Evolutionary conservation across 176 grass and related monocot species (phyloP), one percentile per base, ranked within the genome.

Genomic region (Triticum turgidum): DNA sequence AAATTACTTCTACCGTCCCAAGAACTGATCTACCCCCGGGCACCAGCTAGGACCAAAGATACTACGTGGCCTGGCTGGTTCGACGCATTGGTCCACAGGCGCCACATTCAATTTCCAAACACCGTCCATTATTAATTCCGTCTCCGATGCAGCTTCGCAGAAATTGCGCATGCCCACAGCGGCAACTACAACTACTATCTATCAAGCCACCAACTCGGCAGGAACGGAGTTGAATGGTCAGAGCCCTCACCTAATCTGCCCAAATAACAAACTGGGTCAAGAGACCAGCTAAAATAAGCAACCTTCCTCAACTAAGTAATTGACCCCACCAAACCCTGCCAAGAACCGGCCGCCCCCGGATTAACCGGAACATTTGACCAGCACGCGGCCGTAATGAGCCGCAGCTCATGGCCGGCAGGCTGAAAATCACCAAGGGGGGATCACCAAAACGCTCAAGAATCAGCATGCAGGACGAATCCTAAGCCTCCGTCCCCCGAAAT

Each of bases 251-350:
- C 84, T 45, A 86, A 86, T 22, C 84, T 44, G 72, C 30, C 80
- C 32, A 65, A 42, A 69, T 41, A 82, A 69, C 63, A 82, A 73
- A 83, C 29, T 41, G 22, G 80, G 84, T 83, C 79, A 86, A 87
- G 74, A 61, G 73, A 61, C 66, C 80, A 83, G 73, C 79, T 83
- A 73, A 90, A 83, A 67, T 64, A 87, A 83, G 80, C 80, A 78
- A 58, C 22, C 84, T 63, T 58, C 44, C 75, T 33, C 84, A 73
- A 34, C 84, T 21, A 39, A 41, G 89, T 52, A 34, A 83, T 86
- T 83, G 78, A 83, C 73, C 66, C 74, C 58, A 83, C 79, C 89
- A 83, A 59, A 87, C 84, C 88, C 69, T 30, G 29, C 73, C 84
- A 78, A 38, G 49, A 54, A 72, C 6, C n/a, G 27, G 22, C 45